phyloP scores from a whole-genome alignment of 495 filamentous ascomycete genomes.

The Neohortaea acidophila region DNA sequence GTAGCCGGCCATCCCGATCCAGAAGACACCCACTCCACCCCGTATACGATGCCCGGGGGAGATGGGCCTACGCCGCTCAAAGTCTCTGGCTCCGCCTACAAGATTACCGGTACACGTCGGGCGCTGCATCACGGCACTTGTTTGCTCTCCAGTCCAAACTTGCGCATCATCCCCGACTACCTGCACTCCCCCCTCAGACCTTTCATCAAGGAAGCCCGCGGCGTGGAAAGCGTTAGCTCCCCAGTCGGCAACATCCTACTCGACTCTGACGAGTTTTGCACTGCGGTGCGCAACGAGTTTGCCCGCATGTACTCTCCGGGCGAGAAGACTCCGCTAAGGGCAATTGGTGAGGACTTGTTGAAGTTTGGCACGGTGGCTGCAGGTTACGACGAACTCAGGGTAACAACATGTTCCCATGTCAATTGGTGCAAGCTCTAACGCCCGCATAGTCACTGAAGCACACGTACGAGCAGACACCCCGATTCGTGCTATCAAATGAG shows the following conservation, averaged over 20 bases:
- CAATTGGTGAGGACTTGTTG: constrained; percentile 34
- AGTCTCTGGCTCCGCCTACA: constrained; percentile 85
- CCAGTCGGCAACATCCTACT: constrained; percentile 60
- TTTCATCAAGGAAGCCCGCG: constrained; percentile 63
- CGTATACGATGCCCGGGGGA: constrained; percentile 20
- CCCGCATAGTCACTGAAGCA: no score
- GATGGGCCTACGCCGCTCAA: constrained; percentile 43
- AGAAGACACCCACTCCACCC: constrained; percentile 24
- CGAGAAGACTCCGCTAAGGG: constrained; percentile 20
- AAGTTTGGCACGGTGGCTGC: constrained; percentile 37
- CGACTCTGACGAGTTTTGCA: constrained; percentile 20
- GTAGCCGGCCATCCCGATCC: constrained; percentile 13
- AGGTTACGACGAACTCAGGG: constrained; percentile 33
- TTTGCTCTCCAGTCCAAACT: constrained; percentile 53
- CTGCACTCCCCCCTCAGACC: constrained; percentile 57
- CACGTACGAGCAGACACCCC: no score
- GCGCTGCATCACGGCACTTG: constrained; percentile 88
- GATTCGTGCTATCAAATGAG: no score
- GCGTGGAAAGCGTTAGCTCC: constrained; percentile 86
- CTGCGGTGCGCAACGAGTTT: constrained; percentile 32
- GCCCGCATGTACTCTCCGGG: constrained; percentile 34
- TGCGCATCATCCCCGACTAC: constrained; percentile 47
- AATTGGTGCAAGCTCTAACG: no score
- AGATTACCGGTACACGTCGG: constrained; percentile 62
- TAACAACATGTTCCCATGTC: no score